phyloP scores from a whole-genome alignment of 441 rosid species.

The Populus tomentosa region DNA sequence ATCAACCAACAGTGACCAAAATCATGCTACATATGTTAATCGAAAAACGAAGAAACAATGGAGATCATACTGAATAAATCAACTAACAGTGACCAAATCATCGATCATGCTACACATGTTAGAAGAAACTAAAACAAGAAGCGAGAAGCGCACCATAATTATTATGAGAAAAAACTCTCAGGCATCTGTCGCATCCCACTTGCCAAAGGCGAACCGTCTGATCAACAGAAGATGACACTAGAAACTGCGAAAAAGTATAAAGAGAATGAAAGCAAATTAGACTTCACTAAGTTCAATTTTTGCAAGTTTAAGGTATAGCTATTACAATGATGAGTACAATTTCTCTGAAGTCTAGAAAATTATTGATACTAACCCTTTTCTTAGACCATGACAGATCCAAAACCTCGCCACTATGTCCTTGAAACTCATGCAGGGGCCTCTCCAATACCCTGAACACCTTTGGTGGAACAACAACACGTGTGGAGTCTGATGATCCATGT shows the following conservation, averaged over 20 bases:
- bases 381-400: constrained; percentile 92
- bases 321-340: neutral
- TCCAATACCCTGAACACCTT: constrained; percentile 64
- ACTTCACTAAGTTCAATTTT: neutral
- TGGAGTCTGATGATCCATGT: constrained; percentile 50
- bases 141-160: constrained; percentile 43
- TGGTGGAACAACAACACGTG: constrained; percentile 79
- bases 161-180: constrained; percentile 49
- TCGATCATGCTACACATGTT: neutral
- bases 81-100: neutral
- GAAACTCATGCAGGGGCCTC: constrained; percentile 75
- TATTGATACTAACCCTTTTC: constrained; percentile 49
- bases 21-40: neutral
- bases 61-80: neutral
- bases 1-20: constrained; percentile 3
- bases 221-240: constrained; percentile 57
- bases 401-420: constrained; percentile 65
- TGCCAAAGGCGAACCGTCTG: constrained; percentile 62
- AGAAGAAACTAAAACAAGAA: neutral
- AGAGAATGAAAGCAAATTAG: neutral
- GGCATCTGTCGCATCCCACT: constrained; percentile 52
- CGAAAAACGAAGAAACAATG: neutral
- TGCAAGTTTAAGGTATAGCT: neutral
- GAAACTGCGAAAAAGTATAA: constrained; percentile 26
- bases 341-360: neutral